Evolutionary conservation across 2,329 filamentous ascomycete genomes (phyloP).

Genomic region (Penicillium sumatraense): DNA sequence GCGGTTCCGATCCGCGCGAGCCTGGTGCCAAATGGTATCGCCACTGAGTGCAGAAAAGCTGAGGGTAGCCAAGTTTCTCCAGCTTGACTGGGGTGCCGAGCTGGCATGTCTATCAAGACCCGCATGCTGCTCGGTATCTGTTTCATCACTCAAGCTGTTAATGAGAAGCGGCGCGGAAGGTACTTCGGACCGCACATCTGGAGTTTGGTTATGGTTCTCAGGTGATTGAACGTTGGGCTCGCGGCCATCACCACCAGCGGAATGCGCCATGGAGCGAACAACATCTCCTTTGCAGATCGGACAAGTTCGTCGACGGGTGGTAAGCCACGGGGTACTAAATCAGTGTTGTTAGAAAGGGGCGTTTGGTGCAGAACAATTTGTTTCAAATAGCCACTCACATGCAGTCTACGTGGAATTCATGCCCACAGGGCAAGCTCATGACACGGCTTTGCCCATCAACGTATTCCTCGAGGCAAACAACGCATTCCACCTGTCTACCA

Average conservation of each 20-base stretch:
- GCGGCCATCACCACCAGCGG: slow-evolving; percentile 24
- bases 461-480: slow-evolving; percentile 96
- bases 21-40: slow-evolving; percentile 51
- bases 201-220: slow-evolving; percentile 50
- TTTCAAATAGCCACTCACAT: slow-evolving; percentile 70
- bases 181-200: slow-evolving; percentile 51
- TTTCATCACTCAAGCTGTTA: slow-evolving; percentile 37
- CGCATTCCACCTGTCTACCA: slow-evolving; percentile 79
- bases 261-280: slow-evolving; percentile 65
- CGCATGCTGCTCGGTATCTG: slow-evolving; percentile 50
- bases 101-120: slow-evolving; percentile 39
- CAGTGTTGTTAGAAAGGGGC: too few species aligned
- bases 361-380: slow-evolving; percentile 19
- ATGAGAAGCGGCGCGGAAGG: slow-evolving; percentile 58
- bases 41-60: slow-evolving; percentile 53
- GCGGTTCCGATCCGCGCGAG: slow-evolving; percentile 43
- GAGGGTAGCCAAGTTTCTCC: slow-evolving; percentile 50
- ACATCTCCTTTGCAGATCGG: slow-evolving; percentile 99
- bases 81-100: slow-evolving; percentile 42
- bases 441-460: slow-evolving; percentile 91
- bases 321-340: slow-evolving; percentile 96
- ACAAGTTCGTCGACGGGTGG: slow-evolving; percentile 92
- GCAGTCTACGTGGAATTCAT: slow-evolving; percentile 98
- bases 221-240: slow-evolving; percentile 47
- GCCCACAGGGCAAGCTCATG: slow-evolving; percentile 96